Conservation (phyloP, 352 stramenopile genomes). For the Halophytophthora batemanensis region DNA sequence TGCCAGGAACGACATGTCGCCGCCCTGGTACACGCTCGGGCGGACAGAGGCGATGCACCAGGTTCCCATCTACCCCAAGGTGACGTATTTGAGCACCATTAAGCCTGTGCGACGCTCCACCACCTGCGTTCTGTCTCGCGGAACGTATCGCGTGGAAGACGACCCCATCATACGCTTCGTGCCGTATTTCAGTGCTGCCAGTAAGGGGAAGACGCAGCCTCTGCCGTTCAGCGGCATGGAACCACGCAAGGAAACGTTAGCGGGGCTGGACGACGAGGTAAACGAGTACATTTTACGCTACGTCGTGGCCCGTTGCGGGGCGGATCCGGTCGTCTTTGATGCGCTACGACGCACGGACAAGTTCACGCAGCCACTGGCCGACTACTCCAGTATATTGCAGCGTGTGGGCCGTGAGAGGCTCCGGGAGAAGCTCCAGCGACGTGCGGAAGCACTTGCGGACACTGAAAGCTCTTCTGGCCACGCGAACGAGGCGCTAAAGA, state of each 20-base stretch:
- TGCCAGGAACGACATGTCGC: constrained; percentile 10
- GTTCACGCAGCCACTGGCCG: constrained; percentile 54
- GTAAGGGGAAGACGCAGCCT: constrained; percentile 19
- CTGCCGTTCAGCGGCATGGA: constrained; percentile 38
- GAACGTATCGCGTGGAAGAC: constrained; percentile 60
- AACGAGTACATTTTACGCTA: constrained; percentile 69
- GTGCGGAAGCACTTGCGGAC: constrained; percentile 14
- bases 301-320: constrained; percentile 33
- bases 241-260: constrained; percentile 33
- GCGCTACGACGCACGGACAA: constrained; percentile 40
- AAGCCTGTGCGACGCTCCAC: constrained; percentile 52
- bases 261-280: constrained; percentile 56
- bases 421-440: constrained; percentile 12
- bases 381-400: constrained; percentile 53
- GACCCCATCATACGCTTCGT: constrained; percentile 83
- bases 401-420: constrained; percentile 24
- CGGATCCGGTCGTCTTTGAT: constrained; percentile 41
- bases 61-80: constrained; percentile 27
- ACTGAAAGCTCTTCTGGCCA: constrained; percentile 1
- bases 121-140: constrained; percentile 52
- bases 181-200: constrained; percentile 42
- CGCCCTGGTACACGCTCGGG: constrained; percentile 42
- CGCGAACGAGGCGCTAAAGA: constrained; percentile 10
- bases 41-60: constrained; percentile 38
- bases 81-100: constrained; percentile 44